Evolutionary conservation across 2,329 filamentous ascomycete species (phyloP).

Genomic region (Stemphylium beticola): DNA sequence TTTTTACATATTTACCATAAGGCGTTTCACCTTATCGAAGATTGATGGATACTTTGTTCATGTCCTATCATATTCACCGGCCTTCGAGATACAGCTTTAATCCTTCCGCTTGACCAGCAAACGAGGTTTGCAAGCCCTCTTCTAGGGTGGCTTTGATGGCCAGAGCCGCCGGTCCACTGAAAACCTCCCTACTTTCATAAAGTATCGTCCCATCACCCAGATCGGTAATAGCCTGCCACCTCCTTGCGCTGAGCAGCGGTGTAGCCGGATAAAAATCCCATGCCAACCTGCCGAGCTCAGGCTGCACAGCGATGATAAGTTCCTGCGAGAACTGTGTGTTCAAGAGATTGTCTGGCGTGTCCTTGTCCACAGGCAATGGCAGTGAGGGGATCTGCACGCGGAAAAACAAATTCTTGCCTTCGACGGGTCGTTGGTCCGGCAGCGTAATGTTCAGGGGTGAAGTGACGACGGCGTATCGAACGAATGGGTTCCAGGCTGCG

Average conservation of each 20-base stretch:
- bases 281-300: constrained; percentile 30
- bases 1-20: no score
- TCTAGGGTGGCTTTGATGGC: constrained; percentile 19
- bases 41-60: no score
- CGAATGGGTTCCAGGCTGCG: constrained; percentile 42
- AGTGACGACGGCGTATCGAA: constrained; percentile 33
- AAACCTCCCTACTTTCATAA: constrained; percentile 43
- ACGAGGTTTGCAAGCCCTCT: constrained; percentile 29
- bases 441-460: constrained; percentile 27
- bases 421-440: constrained; percentile 32
- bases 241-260: constrained; percentile 20
- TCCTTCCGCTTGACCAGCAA: constrained; percentile 37
- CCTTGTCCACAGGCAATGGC: constrained; percentile 32
- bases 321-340: constrained; percentile 35
- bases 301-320: constrained; percentile 39
- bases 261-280: constrained; percentile 28
- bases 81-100: constrained; percentile 30
- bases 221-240: constrained; percentile 40
- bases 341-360: constrained; percentile 33
- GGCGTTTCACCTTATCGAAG: no score
- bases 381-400: constrained; percentile 40
- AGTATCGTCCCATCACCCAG: constrained; percentile 30
- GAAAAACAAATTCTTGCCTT: constrained; percentile 30
- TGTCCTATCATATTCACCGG: neutral
- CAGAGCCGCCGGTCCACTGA: constrained; percentile 24